Percentiles rank a stretch among this genome's conserved stretches.
These are phyloP conservation scores for Colletotrichum tropicale DNA, from an alignment of 2,329 filamentous ascomycete genomes.

Conservation along the genomic window DNA sequence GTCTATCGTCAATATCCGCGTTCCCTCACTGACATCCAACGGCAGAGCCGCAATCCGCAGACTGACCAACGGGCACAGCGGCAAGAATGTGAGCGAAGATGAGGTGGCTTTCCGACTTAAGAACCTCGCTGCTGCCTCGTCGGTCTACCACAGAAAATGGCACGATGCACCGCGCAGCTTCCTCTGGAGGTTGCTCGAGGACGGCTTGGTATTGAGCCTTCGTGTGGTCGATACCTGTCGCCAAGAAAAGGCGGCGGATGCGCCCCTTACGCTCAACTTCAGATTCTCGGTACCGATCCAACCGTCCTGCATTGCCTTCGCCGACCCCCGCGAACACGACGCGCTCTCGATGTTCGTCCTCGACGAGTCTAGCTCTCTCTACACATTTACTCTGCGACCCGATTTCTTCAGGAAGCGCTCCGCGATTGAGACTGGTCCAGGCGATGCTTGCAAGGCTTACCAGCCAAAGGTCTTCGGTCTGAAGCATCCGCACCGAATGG, in stretches of 20 bases:
- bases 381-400: constrained; percentile 81
- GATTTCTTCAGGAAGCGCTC: constrained; percentile 78
- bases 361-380: constrained; percentile 79
- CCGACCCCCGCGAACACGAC: constrained; percentile 80
- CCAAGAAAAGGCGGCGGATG: constrained; percentile 67
- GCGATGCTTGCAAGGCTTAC: constrained; percentile 77
- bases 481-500: constrained; percentile 80
- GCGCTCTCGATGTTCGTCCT: constrained; percentile 80
- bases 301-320: constrained; percentile 79
- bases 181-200: constrained; percentile 87
- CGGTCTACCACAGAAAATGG: constrained; percentile 82
- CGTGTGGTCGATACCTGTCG: constrained; percentile 82
- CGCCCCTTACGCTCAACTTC: constrained; percentile 77
- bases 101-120: constrained; percentile 75
- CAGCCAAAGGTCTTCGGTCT: constrained; percentile 76
- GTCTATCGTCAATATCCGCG: constrained; percentile 73
- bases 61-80: constrained; percentile 34
- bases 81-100: constrained; percentile 57
- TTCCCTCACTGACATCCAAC: constrained; percentile 60
- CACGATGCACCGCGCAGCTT: constrained; percentile 82
- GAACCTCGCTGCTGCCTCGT: constrained; percentile 78
- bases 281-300: constrained; percentile 77
- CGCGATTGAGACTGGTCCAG: constrained; percentile 74
- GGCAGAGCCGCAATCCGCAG: constrained; percentile 42
- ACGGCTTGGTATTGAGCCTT: constrained; percentile 80